Evolutionary conservation across 768 basidiomycete genomes (phyloP), one percentile per base, ranked within the genome.

Genomic region (Tricholoma flavovirens): DNA sequence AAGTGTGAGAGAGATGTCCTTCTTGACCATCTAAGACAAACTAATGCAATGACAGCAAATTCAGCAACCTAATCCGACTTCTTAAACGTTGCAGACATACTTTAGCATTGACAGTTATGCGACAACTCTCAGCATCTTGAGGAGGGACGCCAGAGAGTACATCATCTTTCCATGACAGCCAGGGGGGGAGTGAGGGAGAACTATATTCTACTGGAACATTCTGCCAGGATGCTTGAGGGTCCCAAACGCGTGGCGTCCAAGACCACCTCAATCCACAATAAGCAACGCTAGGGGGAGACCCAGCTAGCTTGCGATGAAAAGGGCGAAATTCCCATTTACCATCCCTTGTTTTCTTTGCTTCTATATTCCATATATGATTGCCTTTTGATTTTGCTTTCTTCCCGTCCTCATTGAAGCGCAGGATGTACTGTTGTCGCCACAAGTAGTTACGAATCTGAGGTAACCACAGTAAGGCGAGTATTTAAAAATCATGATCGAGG

Each of bases 331-430:
- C 78, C 93, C 93, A 98, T 60, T 80, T 75, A 40, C 87, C 83
- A 49, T 89, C 89, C 21, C 75, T 75, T 21, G 74, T 67, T 70
- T 91, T 95, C 74, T 83, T 91, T n/a, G 93, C 96, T 64, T 98
- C 93, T 51, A 98, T 88, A 66, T 93, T 95, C 96, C 96, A 99
- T 62, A 98, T 97, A 65, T 98, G 96, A 73, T 99, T 99, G 48
- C 96, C 96, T 76, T 97, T 97, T 53, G 93, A 95, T 73, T 99
- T 99, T 21, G 95, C 91, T 74, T 99, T 99, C 73, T 98, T 98
- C 33, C 96, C 96, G 68, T 98, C 96, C 66, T 98, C 93, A 68
- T 99, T 99, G 77, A 95, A 98, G 29, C 96, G 90, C 26, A 93
- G 87, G 67, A 99, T 98, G 68, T 88, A 87, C 29, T 86, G 87